A percentile compares a stretch with the other conserved stretches of the same genome.
phyloP scores from a whole-genome alignment of 805 yeast species.

The Saccharomyces jurei region DNA sequence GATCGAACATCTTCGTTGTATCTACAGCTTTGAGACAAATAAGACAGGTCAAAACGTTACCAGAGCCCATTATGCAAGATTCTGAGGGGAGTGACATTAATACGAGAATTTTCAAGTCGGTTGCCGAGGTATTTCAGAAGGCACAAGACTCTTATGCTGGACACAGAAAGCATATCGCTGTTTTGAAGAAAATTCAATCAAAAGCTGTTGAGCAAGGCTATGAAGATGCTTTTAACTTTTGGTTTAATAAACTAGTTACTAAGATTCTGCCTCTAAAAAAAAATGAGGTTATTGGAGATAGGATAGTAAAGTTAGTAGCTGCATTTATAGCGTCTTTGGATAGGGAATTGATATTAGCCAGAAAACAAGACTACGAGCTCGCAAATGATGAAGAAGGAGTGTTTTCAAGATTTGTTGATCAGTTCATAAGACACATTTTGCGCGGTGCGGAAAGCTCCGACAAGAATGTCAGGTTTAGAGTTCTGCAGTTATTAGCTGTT shows the following conservation, averaged over 20 bases:
- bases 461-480: slow-evolving; percentile 70
- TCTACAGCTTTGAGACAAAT: neutral
- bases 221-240: slow-evolving; percentile 51
- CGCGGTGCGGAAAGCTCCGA: slow-evolving; percentile 73
- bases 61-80: neutral
- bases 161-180: slow-evolving; percentile 64
- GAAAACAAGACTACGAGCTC: slow-evolving; percentile 21
- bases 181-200: slow-evolving; percentile 50
- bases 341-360: slow-evolving; percentile 18
- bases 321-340: slow-evolving; percentile 47
- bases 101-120: slow-evolving; percentile 36
- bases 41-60: neutral
- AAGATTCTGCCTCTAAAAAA: slow-evolving; percentile 61
- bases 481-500: slow-evolving; percentile 65
- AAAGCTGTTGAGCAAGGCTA: slow-evolving; percentile 45
- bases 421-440: slow-evolving; percentile 56
- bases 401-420: slow-evolving; percentile 48
- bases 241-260: slow-evolving; percentile 55
- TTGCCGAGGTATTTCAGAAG: slow-evolving; percentile 68
- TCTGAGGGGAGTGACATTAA: slow-evolving; percentile 22
- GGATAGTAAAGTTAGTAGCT: slow-evolving; percentile 61
- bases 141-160: slow-evolving; percentile 69
- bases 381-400: slow-evolving; percentile 31
- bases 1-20: neutral
- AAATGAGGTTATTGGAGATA: slow-evolving; percentile 63